A percentile compares a stretch with the other conserved stretches of the same genome.
phyloP scores from a whole-genome alignment of 345 rosid species.

The Psidium guajava region DNA sequence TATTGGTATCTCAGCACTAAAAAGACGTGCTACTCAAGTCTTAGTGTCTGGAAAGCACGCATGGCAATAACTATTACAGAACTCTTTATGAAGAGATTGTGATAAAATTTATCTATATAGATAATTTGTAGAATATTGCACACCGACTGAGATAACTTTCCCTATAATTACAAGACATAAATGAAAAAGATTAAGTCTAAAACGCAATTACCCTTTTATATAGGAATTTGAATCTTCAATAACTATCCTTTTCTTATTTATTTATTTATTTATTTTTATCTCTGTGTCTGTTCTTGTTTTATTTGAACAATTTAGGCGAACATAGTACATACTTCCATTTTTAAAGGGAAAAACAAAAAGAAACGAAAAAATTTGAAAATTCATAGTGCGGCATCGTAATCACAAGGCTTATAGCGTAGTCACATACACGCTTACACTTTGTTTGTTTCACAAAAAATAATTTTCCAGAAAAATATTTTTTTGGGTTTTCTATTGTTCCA shows the following conservation, averaged over 20 bases:
- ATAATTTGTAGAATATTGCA: neutral
- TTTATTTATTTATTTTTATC: too few relatives aligned
- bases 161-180: neutral
- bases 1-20: neutral
- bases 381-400: neutral
- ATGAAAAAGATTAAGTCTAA: neutral
- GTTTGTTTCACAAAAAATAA: too few relatives aligned
- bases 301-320: neutral
- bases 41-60: neutral
- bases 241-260: neutral
- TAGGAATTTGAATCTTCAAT: neutral
- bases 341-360: neutral
- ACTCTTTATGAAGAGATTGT: neutral
- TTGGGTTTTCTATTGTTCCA: too few relatives aligned
- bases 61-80: neutral
- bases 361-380: neutral
- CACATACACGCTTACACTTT: neutral
- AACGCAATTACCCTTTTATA: neutral
- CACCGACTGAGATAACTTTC: neutral
- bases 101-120: neutral
- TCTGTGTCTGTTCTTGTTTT: neutral
- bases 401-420: neutral
- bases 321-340: neutral
- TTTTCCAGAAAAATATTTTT: too few relatives aligned
- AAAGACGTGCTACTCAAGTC: too few relatives aligned